Conservation (phyloP, 2,329 filamentous ascomycete genomes). For the Pseudophaeomoniella oleicola region DNA sequence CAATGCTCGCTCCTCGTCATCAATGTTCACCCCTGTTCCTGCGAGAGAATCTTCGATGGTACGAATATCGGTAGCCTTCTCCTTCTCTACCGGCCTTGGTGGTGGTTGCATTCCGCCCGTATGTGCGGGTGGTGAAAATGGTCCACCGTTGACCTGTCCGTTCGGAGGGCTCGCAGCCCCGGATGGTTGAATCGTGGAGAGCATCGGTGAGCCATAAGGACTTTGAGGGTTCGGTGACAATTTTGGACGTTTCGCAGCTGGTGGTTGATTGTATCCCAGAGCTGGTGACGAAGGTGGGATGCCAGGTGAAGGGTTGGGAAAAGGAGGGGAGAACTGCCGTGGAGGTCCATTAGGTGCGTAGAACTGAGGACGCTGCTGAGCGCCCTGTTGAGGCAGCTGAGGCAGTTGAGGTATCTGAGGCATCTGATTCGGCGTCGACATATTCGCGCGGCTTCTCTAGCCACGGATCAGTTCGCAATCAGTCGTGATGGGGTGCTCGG, state of each 20-base stretch:
- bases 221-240: constrained; percentile 56
- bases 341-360: constrained; percentile 18
- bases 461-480: neutral
- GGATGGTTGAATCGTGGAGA: constrained; percentile 9
- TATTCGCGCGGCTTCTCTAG: neutral
- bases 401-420: constrained; percentile 2
- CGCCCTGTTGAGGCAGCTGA: constrained; percentile 8
- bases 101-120: constrained; percentile 46
- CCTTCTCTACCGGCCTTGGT: constrained; percentile 39
- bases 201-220: constrained; percentile 29
- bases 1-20: constrained; percentile 6
- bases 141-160: constrained; percentile 38
- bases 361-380: neutral
- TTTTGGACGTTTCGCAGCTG: constrained; percentile 59
- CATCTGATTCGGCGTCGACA: neutral
- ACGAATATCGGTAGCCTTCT: constrained; percentile 23
- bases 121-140: constrained; percentile 23
- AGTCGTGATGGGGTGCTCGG: neutral
- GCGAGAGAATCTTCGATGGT: constrained; percentile 10
- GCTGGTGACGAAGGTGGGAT: constrained; percentile 7
- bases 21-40: constrained; percentile 10
- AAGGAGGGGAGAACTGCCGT: constrained; percentile 48
- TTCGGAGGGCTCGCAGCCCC: constrained; percentile 14
- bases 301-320: constrained; percentile 46
- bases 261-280: constrained; percentile 26